Base-by-base conservation (phyloP, 2,329 filamentous ascomycete species). In the Aspergillus sojae region DNA sequence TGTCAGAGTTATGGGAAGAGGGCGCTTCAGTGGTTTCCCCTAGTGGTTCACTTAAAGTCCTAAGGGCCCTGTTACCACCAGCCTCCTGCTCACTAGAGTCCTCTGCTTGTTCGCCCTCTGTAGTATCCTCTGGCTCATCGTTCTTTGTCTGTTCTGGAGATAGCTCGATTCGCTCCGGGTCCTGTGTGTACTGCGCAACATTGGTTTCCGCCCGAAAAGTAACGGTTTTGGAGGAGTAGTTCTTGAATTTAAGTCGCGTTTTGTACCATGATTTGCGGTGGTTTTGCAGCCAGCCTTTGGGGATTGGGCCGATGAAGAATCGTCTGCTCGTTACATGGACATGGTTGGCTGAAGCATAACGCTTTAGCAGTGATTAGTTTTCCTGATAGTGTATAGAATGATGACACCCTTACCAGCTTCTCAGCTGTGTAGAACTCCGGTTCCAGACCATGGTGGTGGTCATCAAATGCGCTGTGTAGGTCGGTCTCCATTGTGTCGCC, bases 291-390 rank as follows among this genome's bases (percentile, higher is more conserved):
- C 88, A 90, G 62, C 85, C 86, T 69, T 87, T 85, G 52, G 88
- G 88, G 41, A 89, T 86, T 41, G 88, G 88, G 0, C 88, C 88
- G 63, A 90, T 87, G 76, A 90, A 90, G 76, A 84, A 85, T 60
- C 88, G 84, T 60, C 85, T 82, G 58, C 82, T 86, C 7, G 88
- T 89, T 68, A 87, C 78, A 75, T 89, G 83, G 46, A 90, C 76
- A 71, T 90, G 88, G 63, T 86, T 82, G 28, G 86, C 82, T 50
- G 85, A 86, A 56, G 86, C 84, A 81, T 90, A 85, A 78, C 86
- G 83, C 85, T 83, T 55, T 26, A 71, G 67, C 14, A 36, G 30
- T 64, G 34, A 9, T 53, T 26, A 61, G 43, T 21, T 12, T 36
- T 21, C n/a, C 19, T n/a, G 28, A 16, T 5, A 46, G 16, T 34